Percentiles rank a stretch among this genome's conserved stretches.
These are phyloP conservation scores for Deakozyma indianensis DNA, from an alignment of 805 yeast genomes.

Conservation along the genomic window DNA sequence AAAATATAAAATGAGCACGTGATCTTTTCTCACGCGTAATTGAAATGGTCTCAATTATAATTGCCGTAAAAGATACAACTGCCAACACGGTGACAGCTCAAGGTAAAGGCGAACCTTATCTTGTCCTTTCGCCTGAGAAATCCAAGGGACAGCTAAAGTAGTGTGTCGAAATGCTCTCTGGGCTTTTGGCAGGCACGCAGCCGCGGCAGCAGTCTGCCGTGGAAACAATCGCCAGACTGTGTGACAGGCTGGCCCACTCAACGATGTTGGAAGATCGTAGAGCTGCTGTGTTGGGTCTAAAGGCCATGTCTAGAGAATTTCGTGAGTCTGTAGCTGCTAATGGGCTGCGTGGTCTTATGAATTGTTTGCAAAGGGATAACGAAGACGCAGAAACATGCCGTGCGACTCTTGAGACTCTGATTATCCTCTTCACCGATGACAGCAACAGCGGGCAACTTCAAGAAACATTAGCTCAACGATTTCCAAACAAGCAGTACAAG, in stretches of 20 bases:
- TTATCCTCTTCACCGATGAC: conserved; percentile 67
- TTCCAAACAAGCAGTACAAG: conserved; percentile 13
- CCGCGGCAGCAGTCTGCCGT: conserved; percentile 50
- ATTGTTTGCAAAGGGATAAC: conserved; percentile 47
- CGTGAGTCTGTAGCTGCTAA: conserved; percentile 83
- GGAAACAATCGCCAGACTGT: conserved; percentile 76
- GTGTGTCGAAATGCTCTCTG: background rate
- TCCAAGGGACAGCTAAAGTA: no score
- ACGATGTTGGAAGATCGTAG: conserved; percentile 71
- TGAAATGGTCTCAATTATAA: no score
- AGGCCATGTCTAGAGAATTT: conserved; percentile 76
- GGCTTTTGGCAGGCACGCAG: conserved; percentile 14
- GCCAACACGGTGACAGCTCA: no score
- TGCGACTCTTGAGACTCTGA: conserved; percentile 72
- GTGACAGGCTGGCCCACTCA: conserved; percentile 77
- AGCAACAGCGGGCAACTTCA: conserved; percentile 12
- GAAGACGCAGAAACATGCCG: conserved; percentile 61
- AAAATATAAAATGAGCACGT: no score
- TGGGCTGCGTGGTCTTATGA: conserved; percentile 62
- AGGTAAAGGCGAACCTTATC: no score
- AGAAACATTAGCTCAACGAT: background rate
- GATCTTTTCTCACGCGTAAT: no score
- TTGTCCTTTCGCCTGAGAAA: no score
- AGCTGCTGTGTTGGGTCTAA: conserved; percentile 80
- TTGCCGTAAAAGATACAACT: no score